Conservation (phyloP, 2,329 filamentous ascomycete species). For the Purpureocillium takamizusanense region DNA sequence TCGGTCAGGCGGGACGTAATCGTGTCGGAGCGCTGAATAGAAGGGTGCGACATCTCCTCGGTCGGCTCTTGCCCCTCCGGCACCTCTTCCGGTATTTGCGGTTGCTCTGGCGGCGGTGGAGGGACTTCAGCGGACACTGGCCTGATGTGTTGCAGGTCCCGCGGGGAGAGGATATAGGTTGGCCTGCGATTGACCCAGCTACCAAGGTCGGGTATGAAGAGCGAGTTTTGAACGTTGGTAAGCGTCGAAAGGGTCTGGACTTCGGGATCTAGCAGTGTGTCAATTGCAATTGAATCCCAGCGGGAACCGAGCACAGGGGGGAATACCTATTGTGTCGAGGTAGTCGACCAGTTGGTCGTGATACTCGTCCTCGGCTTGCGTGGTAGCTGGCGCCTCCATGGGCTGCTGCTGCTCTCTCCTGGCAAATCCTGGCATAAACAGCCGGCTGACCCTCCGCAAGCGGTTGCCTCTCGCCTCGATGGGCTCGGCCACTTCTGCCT, state of each 20-base stretch:
- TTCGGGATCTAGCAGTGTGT: constrained; percentile 59
- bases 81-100: neutral
- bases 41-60: neutral
- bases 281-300: no score
- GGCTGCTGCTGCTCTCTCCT: constrained; percentile 1
- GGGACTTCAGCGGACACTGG: constrained; percentile 9
- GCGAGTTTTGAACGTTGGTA: constrained; percentile 83
- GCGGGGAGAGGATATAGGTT: constrained; percentile 62
- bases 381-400: constrained; percentile 3
- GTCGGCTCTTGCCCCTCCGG: constrained; percentile 2
- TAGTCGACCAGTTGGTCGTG: constrained; percentile 29
- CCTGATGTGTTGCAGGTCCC: constrained; percentile 11
- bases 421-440: constrained; percentile 2
- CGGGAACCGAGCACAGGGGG: no score
- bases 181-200: constrained; percentile 66
- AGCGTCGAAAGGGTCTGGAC: constrained; percentile 74
- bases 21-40: constrained; percentile 37
- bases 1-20: constrained; percentile 62
- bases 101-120: constrained; percentile 6
- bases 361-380: constrained; percentile 22
- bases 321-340: constrained; percentile 28
- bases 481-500: neutral
- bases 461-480: neutral
- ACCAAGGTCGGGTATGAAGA: constrained; percentile 78
- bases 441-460: constrained; percentile 1